These are phyloP conservation scores for Luffa aegyptiaca DNA, from an alignment of 306 rosid genomes.

Conservation along the genomic window DNA sequence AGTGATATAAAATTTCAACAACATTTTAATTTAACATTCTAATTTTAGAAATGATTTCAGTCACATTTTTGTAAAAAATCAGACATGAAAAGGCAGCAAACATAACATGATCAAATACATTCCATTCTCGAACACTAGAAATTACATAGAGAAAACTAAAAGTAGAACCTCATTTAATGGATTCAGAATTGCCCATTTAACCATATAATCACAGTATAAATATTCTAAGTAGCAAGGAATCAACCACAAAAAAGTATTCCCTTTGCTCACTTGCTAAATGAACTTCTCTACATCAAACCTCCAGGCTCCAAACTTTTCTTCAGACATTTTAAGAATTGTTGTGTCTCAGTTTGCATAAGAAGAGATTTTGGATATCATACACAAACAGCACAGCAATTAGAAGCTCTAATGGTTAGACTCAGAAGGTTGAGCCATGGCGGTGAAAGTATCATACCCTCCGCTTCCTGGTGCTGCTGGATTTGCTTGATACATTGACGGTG, in stretches of 20 bases:
- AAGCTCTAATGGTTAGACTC: constrained; percentile 32
- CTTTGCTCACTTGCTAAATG: background rate
- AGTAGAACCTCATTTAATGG: background rate
- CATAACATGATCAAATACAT: background rate
- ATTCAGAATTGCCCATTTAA: background rate
- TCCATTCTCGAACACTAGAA: background rate
- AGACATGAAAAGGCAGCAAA: background rate
- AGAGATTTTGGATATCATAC: constrained; percentile 6
- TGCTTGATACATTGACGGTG: constrained; percentile 26
- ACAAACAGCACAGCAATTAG: background rate
- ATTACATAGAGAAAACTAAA: background rate
- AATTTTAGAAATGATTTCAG: too few relatives aligned
- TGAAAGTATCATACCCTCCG: constrained; percentile 41
- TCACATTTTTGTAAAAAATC: background rate
- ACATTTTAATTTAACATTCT: too few relatives aligned
- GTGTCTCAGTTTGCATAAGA: background rate
- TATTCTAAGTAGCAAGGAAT: constrained; percentile 1
- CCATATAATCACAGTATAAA: background rate
- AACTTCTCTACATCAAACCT: background rate
- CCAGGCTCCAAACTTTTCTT: background rate
- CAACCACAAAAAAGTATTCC: background rate
- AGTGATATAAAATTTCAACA: too few relatives aligned
- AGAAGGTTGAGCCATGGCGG: constrained; percentile 23
- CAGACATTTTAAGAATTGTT: background rate
- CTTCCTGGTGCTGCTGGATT: constrained; percentile 27